Percentiles rank a stretch among this genome's conserved stretches.
Evolutionary conservation across 768 basidiomycete species (phyloP).

Genomic region (Lentinula sp.): DNA sequence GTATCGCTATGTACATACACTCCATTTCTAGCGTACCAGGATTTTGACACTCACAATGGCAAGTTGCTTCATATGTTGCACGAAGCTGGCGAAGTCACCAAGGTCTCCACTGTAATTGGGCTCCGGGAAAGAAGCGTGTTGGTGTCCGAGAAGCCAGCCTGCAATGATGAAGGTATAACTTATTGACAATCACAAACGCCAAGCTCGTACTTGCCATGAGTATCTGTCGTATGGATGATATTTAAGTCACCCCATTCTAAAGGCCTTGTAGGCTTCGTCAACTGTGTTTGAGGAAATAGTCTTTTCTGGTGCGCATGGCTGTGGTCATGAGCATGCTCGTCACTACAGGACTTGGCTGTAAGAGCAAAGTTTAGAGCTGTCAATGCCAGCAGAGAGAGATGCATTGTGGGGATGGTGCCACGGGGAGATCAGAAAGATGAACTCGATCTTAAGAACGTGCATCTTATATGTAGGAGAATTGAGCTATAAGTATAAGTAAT

Average conservation of each 20-base stretch:
- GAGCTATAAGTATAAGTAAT: too few species aligned
- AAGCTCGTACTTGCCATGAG: slow-evolving; percentile 31
- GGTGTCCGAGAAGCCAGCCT: slow-evolving; percentile 79
- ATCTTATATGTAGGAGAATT: too few species aligned
- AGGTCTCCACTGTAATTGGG: slow-evolving; percentile 68
- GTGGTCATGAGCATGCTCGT: slow-evolving; percentile 22
- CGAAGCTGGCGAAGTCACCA: slow-evolving; percentile 88
- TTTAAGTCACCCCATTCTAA: slow-evolving; percentile 90
- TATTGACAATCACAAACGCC: background rate
- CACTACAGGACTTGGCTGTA: slow-evolving; percentile 13
- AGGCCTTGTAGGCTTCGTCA: slow-evolving; percentile 55
- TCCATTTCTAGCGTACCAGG: background rate
- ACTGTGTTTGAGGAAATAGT: slow-evolving; percentile 30
- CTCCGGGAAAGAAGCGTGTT: slow-evolving; percentile 65
- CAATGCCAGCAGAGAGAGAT: background rate
- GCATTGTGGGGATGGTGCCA: background rate
- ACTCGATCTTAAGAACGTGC: background rate
- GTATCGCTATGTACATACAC: background rate
- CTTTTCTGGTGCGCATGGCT: slow-evolving; percentile 28
- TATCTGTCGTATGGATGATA: slow-evolving; percentile 82
- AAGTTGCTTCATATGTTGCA: slow-evolving; percentile 71
- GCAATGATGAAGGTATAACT: too few species aligned
- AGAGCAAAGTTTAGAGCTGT: background rate
- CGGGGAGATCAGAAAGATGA: background rate
- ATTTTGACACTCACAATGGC: slow-evolving; percentile 28